These are phyloP conservation scores for Neonectria magnoliae DNA, from an alignment of 2,329 filamentous ascomycete species.

Conservation along the genomic window DNA sequence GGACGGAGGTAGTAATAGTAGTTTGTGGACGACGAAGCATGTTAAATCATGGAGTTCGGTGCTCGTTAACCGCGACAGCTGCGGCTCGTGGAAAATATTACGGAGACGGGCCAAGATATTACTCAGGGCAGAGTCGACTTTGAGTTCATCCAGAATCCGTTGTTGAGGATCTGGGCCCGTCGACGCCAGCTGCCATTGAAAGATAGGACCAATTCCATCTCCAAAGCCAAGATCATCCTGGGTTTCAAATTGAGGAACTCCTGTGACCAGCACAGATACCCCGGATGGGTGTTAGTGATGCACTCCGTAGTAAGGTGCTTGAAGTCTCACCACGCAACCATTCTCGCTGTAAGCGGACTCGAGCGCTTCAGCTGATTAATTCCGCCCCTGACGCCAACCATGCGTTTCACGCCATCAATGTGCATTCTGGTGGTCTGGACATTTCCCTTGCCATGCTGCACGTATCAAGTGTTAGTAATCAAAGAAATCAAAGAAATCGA, in stretches of 20 bases:
- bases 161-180: constrained; percentile 14
- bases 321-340: constrained; percentile 61
- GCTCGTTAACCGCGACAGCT: constrained; percentile 43
- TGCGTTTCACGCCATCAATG: constrained; percentile 58
- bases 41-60: constrained; percentile 64
- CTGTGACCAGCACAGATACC: constrained; percentile 67
- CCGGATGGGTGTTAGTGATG: constrained; percentile 44
- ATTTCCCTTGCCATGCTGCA: constrained; percentile 64
- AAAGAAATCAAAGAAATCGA: rapidly evolving
- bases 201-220: constrained; percentile 59
- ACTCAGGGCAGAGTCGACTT: constrained; percentile 48
- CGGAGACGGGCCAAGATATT: constrained; percentile 57
- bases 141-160: constrained; percentile 29
- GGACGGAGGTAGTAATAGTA: constrained; percentile 47
- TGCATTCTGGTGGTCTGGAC: constrained; percentile 56
- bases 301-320: background rate
- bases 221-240: constrained; percentile 61
- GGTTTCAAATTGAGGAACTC: constrained; percentile 61
- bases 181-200: constrained; percentile 57
- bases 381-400: constrained; percentile 61
- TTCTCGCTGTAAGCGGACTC: constrained; percentile 64
- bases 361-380: constrained; percentile 58
- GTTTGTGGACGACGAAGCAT: constrained; percentile 62
- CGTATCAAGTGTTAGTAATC: background rate
- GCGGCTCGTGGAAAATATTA: constrained; percentile 51